Percentiles rank a stretch among this genome's conserved stretches.
phyloP scores from a whole-genome alignment of 2,329 filamentous ascomycete genomes.

The Calonectria montana region DNA sequence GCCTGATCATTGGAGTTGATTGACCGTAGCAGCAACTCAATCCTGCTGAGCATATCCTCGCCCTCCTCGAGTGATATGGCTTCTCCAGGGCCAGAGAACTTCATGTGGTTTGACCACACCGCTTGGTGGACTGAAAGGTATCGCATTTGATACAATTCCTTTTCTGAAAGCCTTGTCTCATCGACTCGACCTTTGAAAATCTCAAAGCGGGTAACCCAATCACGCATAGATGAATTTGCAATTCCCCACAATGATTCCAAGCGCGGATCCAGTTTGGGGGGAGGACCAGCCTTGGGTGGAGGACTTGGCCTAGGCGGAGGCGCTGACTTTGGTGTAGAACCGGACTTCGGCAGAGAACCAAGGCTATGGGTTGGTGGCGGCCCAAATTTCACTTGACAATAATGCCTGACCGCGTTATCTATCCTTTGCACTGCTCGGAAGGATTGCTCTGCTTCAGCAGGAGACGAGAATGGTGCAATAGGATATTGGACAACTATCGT shows the following conservation, averaged over 20 bases:
- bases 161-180: not conserved
- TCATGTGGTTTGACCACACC: not conserved
- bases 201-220: conserved; percentile 4
- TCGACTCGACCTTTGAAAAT: not conserved
- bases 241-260: not conserved
- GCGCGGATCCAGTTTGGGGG: not conserved
- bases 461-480: not conserved
- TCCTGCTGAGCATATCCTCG: not conserved
- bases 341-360: not conserved
- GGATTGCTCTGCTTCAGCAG: not conserved
- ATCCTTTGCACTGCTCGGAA: not conserved
- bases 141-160: not conserved
- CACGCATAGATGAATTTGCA: not conserved
- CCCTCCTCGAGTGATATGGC: not conserved
- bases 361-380: not conserved
- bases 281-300: not conserved
- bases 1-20: not conserved
- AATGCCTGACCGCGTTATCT: not conserved
- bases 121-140: not conserved
- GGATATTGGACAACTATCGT: not conserved
- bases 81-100: not conserved
- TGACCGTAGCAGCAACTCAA: not conserved
- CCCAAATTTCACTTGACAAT: not conserved
- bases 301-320: not conserved
- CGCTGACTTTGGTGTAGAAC: not conserved